Evolutionary conservation across 2,329 filamentous ascomycete species (phyloP).

Genomic region (Xylaria sp.): DNA sequence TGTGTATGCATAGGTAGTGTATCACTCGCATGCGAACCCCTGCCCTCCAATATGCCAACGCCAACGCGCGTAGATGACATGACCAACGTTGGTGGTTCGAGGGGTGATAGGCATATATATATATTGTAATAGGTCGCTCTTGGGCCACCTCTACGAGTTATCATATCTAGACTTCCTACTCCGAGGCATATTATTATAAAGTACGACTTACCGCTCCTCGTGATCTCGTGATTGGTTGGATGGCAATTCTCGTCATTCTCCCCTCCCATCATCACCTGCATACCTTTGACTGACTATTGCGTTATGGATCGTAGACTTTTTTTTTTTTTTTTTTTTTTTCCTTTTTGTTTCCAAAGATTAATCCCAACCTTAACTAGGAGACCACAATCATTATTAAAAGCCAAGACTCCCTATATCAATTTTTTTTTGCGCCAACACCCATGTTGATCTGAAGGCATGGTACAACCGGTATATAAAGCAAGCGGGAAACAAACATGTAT

Average conservation of each 20-base stretch:
- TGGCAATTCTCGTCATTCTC: slow-evolving; percentile 27
- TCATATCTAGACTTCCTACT: neutral
- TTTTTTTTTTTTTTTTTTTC: neutral
- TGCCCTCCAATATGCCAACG: slow-evolving; percentile 32
- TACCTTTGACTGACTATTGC: slow-evolving; percentile 32
- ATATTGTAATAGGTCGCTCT: slow-evolving; percentile 12
- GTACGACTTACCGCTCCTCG: slow-evolving; percentile 1
- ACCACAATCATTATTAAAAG: slow-evolving; percentile 1
- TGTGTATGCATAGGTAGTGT: neutral
- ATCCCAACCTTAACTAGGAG: neutral
- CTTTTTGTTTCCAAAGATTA: neutral
- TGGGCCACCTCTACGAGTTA: too few species aligned
- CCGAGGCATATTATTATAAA: slow-evolving; percentile 12
- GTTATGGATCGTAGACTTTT: neutral
- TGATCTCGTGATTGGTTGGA: slow-evolving; percentile 29
- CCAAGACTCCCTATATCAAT: neutral
- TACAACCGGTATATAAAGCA: too few species aligned
- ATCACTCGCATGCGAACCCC: slow-evolving; percentile 36
- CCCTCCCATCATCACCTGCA: slow-evolving; percentile 25
- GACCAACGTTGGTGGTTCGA: slow-evolving; percentile 13
- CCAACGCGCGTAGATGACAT: slow-evolving; percentile 26
- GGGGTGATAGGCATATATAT: neutral
- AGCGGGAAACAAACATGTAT: neutral
- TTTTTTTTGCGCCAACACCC: too few species aligned
- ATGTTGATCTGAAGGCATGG: too few species aligned